A percentile compares a stretch with the other conserved stretches of the same genome.
These are phyloP conservation scores for Pythium utonaiense DNA, from an alignment of 352 stramenopile species.

Conservation along the genomic window DNA sequence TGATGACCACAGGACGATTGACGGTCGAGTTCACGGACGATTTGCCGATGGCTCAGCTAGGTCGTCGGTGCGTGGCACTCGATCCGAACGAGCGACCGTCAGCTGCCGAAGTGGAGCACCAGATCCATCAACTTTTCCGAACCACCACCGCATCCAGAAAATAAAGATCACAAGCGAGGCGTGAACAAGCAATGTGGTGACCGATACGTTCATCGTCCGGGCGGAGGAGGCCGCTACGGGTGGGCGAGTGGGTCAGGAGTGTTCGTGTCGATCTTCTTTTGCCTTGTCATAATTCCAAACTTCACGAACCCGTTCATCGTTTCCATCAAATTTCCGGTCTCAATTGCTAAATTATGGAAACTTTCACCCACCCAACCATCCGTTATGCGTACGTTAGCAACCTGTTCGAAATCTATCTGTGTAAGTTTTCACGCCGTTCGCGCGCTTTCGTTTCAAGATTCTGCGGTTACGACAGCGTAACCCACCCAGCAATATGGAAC, in stretches of 20 bases:
- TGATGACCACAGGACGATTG: slow-evolving; percentile 9
- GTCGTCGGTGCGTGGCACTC: slow-evolving; percentile 10
- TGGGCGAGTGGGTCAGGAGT: no score
- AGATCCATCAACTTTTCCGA: slow-evolving; percentile 12
- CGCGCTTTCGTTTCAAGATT: slow-evolving; percentile 4
- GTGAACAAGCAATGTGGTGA: no score
- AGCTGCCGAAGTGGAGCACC: slow-evolving; percentile 12
- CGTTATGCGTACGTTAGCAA: neutral
- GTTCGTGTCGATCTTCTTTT: no score
- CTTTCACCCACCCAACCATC: neutral
- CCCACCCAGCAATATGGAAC: no score
- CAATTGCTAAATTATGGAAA: no score
- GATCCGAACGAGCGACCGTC: slow-evolving; percentile 12
- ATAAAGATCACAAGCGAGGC: no score
- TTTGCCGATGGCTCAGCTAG: slow-evolving; percentile 6
- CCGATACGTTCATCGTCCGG: no score
- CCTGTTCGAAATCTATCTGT: neutral
- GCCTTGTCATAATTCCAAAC: no score
- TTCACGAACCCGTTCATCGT: no score
- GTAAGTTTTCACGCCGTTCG: neutral
- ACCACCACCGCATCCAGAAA: neutral
- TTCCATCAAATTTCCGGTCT: no score
- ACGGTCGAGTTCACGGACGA: slow-evolving; percentile 13
- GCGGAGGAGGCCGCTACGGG: no score
- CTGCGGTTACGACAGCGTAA: neutral